Conservation (phyloP, 2,329 filamentous ascomycete species). For the Cladophialophora carrionii region DNA sequence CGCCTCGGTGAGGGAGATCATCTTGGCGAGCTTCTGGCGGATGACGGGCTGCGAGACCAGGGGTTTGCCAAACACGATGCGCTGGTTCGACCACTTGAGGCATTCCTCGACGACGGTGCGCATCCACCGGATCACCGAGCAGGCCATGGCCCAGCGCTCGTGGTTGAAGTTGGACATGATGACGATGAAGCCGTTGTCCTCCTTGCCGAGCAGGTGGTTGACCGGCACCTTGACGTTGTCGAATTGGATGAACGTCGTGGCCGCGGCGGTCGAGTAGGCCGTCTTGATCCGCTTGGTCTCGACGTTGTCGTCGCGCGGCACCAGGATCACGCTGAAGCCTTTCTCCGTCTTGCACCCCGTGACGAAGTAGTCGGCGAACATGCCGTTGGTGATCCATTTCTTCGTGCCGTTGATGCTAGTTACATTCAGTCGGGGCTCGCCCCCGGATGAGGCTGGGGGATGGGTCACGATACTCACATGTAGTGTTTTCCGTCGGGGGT, state of each 20-base stretch:
- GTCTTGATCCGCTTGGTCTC: constrained; percentile 70
- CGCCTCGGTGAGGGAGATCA: constrained; percentile 68
- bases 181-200: constrained; percentile 73
- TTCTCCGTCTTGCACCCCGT: constrained; percentile 73
- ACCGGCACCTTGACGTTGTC: constrained; percentile 74
- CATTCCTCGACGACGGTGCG: constrained; percentile 65
- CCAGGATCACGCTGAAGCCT: constrained; percentile 69
- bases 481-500: constrained; percentile 67
- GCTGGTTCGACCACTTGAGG: constrained; percentile 79
- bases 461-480: constrained; percentile 41
- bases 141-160: constrained; percentile 70
- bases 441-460: not conserved
- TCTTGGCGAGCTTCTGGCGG: constrained; percentile 70
- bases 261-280: constrained; percentile 64
- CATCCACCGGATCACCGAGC: constrained; percentile 65
- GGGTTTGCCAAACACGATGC: constrained; percentile 69
- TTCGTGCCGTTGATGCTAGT: constrained; percentile 59
- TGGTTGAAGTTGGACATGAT: constrained; percentile 83
- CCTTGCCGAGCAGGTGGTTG: constrained; percentile 69
- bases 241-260: constrained; percentile 75
- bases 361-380: constrained; percentile 68
- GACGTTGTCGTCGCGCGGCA: constrained; percentile 71
- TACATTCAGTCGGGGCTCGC: not conserved
- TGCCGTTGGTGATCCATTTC: constrained; percentile 79
- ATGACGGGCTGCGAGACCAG: constrained; percentile 76